phyloP scores from a whole-genome alignment of 257 asterid genomes.

The Lantana camara region DNA sequence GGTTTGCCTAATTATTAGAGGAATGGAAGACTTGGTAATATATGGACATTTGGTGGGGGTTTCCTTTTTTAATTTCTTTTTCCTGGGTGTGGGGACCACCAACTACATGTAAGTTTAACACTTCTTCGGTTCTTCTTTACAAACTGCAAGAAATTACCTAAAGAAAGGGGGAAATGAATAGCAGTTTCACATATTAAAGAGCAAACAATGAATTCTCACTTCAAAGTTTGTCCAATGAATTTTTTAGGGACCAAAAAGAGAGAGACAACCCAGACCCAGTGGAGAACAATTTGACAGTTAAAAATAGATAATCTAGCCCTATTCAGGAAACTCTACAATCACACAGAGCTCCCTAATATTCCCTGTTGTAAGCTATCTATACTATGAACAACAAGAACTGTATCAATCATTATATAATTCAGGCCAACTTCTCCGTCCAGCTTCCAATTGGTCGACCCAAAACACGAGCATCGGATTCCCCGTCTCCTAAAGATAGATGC shows the following conservation, averaged over 20 bases:
- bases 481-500: constrained; percentile 1
- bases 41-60: too few species aligned
- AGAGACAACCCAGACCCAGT: constrained; percentile 18
- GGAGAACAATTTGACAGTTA: constrained; percentile 10
- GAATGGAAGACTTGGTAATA: too few species aligned
- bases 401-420: neutral
- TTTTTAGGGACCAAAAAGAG: too few species aligned
- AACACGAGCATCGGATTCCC: neutral
- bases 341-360: constrained; percentile 25
- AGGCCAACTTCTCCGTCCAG: constrained; percentile 1
- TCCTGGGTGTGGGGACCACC: neutral
- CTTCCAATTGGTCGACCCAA: neutral
- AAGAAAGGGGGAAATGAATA: neutral
- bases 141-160: neutral
- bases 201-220: constrained; percentile 20
- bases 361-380: constrained; percentile 17
- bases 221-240: constrained; percentile 10
- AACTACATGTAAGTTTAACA: neutral
- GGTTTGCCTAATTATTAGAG: too few species aligned
- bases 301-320: constrained; percentile 24
- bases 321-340: constrained; percentile 17
- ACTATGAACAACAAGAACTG: constrained; percentile 35
- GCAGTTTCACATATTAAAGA: constrained; percentile 10
- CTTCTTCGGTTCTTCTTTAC: too few species aligned
- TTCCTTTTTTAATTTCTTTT: too few species aligned